Base-by-base conservation (phyloP, 768 basidiomycete genomes). In the Mycena belliarum region DNA sequence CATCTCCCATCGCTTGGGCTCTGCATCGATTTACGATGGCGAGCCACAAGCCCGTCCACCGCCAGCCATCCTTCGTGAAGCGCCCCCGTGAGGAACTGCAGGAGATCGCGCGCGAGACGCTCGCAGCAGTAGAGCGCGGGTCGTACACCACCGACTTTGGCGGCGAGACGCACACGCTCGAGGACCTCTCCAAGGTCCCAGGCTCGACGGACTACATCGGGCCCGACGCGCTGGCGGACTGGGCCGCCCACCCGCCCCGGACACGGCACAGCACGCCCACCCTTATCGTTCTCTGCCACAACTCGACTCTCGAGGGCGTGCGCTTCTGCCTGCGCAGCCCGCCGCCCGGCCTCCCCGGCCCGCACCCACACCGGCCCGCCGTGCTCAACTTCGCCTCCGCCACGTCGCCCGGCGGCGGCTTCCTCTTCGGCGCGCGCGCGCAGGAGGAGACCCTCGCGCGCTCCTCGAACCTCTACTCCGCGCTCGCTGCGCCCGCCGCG, bases 361-460 rank as follows among this genome's bases (percentile, higher is more conserved):
- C 26, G n/a, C 14, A 29, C 40, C 9, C 24, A 3, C 37, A 2
- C 37, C 18, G 26, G 3, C 45, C 44, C 26, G 38, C 18, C 26
- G 68, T 84, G 18, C 79, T 84, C 23, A 84, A 78, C 63, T 84
- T 84, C 61, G 83, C 83, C 10, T 82, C 82, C 9, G 82, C 82
- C 16, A 80, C 72, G 33, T 76, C 76, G 20, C 81, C 82, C 1
- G 83, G 83, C 5, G 83, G 83, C 7, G 82, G 83, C 15, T 84
- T 85, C 65, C 72, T 77, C 49, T 63, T 55, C 43, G 84, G 83
- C 40, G 78, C 82, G 5, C 77, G 80, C 53, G 83, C 84, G 3
- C 83, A 85, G 59, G 84, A 85, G 61, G 83, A 85, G 67, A 77
- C 78, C 48, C 73, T 85, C 63, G 83, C 83, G 18, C 78, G 83